Percentiles rank a stretch among this genome's conserved stretches.
Evolutionary conservation across 768 basidiomycete species (phyloP).

Genomic region (Pleurotus sapidus): DNA sequence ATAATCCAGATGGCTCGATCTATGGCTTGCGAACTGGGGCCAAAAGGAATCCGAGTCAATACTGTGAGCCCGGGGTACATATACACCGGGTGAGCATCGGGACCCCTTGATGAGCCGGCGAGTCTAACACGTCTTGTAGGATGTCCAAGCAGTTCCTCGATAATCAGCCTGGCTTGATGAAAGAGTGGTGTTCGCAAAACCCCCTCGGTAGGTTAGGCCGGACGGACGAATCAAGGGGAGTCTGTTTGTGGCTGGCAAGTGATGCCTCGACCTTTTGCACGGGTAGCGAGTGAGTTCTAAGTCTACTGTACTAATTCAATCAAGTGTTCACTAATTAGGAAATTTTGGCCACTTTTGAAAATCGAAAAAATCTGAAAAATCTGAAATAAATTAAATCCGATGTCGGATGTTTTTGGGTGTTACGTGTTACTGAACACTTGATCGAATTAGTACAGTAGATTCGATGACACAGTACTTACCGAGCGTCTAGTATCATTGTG

Average conservation of each 20-base stretch:
- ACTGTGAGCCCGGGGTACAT: slow-evolving; percentile 71
- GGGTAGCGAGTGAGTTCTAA: slow-evolving; percentile 55
- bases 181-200: slow-evolving; percentile 58
- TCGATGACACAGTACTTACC: neutral
- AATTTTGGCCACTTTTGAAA: too few species aligned
- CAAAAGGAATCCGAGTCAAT: slow-evolving; percentile 65
- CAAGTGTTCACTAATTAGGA: too few species aligned
- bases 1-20: slow-evolving; percentile 78
- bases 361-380: too few species aligned
- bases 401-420: too few species aligned
- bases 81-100: slow-evolving; percentile 50
- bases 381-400: too few species aligned
- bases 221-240: slow-evolving; percentile 69
- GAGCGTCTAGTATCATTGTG: slow-evolving; percentile 26
- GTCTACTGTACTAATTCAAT: too few species aligned
- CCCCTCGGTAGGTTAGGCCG: slow-evolving; percentile 65
- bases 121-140: slow-evolving; percentile 22
- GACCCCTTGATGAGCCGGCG: neutral
- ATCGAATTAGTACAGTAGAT: too few species aligned
- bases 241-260: too few species aligned
- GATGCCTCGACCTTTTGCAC: slow-evolving; percentile 74
- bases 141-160: slow-evolving; percentile 63
- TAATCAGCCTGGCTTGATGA: slow-evolving; percentile 46
- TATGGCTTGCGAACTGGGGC: slow-evolving; percentile 74
- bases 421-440: too few species aligned